phyloP scores from a whole-genome alignment of 176 grass and related monocot genomes.

The Phyllostachys edulis region DNA sequence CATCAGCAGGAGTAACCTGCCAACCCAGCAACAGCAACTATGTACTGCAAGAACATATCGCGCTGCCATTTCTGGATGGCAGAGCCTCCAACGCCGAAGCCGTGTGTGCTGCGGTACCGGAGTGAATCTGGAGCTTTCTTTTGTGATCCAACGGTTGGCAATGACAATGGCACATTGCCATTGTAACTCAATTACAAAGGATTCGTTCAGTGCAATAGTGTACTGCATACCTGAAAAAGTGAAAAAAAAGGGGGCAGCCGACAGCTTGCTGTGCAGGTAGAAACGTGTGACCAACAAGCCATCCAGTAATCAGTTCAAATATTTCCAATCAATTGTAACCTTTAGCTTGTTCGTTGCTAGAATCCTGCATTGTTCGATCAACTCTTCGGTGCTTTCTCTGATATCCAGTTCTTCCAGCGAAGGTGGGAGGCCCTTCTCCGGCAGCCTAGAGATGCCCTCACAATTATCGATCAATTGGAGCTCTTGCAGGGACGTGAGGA shows the following conservation, averaged over 20 bases:
- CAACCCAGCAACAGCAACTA: too few relatives aligned
- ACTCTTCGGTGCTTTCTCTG: background rate
- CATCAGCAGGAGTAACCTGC: too few relatives aligned
- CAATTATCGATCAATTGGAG: background rate
- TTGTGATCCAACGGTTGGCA: too few relatives aligned
- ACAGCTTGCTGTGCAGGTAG: background rate
- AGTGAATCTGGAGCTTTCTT: too few relatives aligned
- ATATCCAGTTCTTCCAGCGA: constrained; percentile 30
- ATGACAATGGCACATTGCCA: too few relatives aligned
- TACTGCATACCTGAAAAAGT: background rate
- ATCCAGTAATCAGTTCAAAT: background rate
- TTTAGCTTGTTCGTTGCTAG: constrained; percentile 16
- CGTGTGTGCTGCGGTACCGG: too few relatives aligned
- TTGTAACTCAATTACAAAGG: too few relatives aligned
- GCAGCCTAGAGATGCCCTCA: background rate
- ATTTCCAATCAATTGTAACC: accelerated
- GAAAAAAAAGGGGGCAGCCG: too few relatives aligned
- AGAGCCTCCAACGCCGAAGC: too few relatives aligned
- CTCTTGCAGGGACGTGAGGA: background rate
- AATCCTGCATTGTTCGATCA: background rate
- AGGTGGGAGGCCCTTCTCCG: background rate
- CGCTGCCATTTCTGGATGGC: too few relatives aligned
- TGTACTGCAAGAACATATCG: too few relatives aligned
- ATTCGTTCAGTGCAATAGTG: background rate
- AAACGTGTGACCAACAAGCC: background rate